Base-by-base conservation (phyloP, 1,284 basidiomycete species). In the Fistulina hepatica region DNA sequence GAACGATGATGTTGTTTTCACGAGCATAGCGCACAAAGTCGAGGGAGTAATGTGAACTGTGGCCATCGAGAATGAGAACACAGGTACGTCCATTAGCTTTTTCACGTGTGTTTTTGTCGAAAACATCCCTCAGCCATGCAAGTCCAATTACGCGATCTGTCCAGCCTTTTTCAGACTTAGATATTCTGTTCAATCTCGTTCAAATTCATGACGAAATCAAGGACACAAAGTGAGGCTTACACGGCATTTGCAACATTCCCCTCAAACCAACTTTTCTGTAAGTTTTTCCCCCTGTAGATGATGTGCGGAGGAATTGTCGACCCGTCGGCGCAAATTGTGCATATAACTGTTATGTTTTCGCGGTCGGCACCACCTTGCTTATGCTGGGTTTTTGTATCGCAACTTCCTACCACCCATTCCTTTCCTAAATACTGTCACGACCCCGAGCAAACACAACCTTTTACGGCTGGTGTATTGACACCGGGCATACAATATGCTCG, bases 21-120 rank as follows among this genome's bases (percentile, higher is more conserved):
- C 25, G 9, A 1, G 53, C 52, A 49, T 51, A 59, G 1, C 57
- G 35, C 5, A 67, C 48, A 39, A 67, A 48, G 4, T 53, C 49
- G 1, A 36, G 21, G 4, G 53, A 54, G 42, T 57, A 58, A 41
- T 68, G 63, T 1, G 61, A 65, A 34, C 48, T 55, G 42, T 66
- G 63, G 1, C 61, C 59, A 49, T 65, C 59, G 16, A 66, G 40
- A 6, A 64, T 27, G 3, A 65, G 50, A 17, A 60, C 45, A 2
- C 50, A 40, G 4, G 45, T 48, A 4, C 36, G 10, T 17, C 57
- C 55, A 15, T 20, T 37, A 8, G 58, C 58, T 41, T 63, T 61
- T 23, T 55, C 55, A 19, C 41, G 30, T 22, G 60, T 66, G 31
- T 51, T 26, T 1, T 41, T 20, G 27, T 63, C 55, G 46, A 66